Evolutionary conservation across 2,329 filamentous ascomycete genomes (phyloP), one percentile per base, ranked within the genome.

Genomic region (Harringtonia aguacate): DNA sequence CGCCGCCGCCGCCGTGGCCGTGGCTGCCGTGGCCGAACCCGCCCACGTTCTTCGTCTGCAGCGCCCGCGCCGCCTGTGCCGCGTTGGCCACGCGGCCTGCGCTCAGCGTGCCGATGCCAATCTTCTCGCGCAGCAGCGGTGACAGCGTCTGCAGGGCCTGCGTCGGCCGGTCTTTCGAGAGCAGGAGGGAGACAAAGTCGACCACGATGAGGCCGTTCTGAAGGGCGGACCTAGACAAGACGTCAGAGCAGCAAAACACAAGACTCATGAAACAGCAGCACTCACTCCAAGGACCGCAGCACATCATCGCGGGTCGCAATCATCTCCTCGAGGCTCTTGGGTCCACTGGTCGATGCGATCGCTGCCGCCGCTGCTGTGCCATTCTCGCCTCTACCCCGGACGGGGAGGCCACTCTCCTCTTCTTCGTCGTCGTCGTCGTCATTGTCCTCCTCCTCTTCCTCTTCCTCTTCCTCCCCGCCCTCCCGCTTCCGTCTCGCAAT

Each of bases 131-230:
- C 18, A 94, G 67, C 18, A 69, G 70, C 14, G 77, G 72, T 1
- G 84, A 87, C 49, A 95, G 73, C 5, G 86, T 86, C 38, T 69
- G 61, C 52, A 79, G 71, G 6, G 82, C 85, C 50, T 81, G 77
- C 9, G 74, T 76, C 1, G 86, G 84, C n/a, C 70, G 70, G 56
- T 92, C 77, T 59, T 88, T 89, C n/a, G 86, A 86, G 15, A 92
- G 70, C 1, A 94, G 70, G 8, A 94, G 73, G 27, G 88, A 94
- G 45, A 94, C 66, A 54, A 89, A 86, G 59, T 95, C 86, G 54
- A 94, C 77, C 8, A 81, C 79, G 47, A 85, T 72, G 57, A 84
- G 70, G 34, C 81, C 73, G 43, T 77, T 74, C 51, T 82, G 75
- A 45, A 76, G 68, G 12, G 69, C 69, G 8, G 54, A 65, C 59